These are phyloP conservation scores for Globisporangium acanthophoron DNA, from an alignment of 352 stramenopile species.

Conservation along the genomic window DNA sequence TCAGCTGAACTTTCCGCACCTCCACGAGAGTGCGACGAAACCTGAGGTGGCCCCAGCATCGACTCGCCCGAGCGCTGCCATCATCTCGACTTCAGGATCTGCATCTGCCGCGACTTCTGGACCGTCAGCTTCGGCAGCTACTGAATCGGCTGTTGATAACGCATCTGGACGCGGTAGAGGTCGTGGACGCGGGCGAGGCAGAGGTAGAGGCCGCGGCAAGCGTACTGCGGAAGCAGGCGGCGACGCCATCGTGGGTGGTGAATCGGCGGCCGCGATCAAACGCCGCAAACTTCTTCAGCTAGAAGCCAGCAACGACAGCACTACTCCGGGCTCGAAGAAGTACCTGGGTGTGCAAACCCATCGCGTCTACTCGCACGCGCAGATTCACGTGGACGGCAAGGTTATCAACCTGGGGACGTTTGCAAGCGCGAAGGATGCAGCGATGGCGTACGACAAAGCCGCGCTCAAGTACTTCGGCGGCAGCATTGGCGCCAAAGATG, in stretches of 20 bases:
- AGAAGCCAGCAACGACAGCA: not conserved
- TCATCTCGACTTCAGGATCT: conserved; percentile 4
- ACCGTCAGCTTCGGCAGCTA: conserved; percentile 11
- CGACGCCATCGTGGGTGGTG: not conserved
- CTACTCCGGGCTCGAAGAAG: conserved; percentile 35
- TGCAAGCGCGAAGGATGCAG: conserved; percentile 55
- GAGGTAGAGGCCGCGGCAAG: conserved; percentile 45
- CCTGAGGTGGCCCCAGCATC: conserved; percentile 26
- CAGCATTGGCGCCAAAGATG: conserved; percentile 28
- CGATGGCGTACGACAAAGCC: conserved; percentile 78
- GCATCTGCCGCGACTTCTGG: conserved; percentile 6
- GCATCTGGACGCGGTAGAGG: conserved; percentile 20
- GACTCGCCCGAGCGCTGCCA: conserved; percentile 2
- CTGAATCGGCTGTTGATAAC: not conserved
- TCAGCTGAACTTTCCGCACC: conserved; percentile 77
- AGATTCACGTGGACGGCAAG: conserved; percentile 77
- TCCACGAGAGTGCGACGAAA: conserved; percentile 63
- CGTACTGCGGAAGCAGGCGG: conserved; percentile 26
- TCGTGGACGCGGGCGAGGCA: conserved; percentile 35
- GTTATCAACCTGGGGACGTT: conserved; percentile 75
- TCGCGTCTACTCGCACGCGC: conserved; percentile 65
- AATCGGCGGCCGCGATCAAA: conserved; percentile 14
- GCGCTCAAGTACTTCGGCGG: conserved; percentile 72
- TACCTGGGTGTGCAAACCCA: conserved; percentile 71
- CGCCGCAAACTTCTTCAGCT: conserved; percentile 25